These are phyloP conservation scores for Mitragyna speciosa DNA, from an alignment of 257 asterid species.

Conservation along the genomic window DNA sequence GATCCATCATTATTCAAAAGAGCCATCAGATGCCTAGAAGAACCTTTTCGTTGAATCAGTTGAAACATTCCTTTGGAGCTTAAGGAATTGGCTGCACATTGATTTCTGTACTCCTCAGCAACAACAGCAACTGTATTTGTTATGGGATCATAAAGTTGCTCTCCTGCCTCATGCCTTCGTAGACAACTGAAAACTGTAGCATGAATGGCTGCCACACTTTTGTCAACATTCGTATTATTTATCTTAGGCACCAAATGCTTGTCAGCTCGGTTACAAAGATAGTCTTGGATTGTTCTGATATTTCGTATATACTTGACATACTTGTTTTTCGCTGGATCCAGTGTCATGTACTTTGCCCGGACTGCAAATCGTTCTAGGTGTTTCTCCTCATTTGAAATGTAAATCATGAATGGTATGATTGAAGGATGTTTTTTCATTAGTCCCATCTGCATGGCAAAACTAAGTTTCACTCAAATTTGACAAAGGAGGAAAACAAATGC, in stretches of 20 bases:
- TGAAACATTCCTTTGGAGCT: conserved; percentile 98
- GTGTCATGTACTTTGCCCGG: conserved; percentile 98
- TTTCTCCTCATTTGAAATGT: conserved; percentile 88
- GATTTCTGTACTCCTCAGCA: conserved; percentile 93
- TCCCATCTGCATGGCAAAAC: conserved; percentile 77
- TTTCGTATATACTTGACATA: conserved; percentile 89
- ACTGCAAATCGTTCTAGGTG: conserved; percentile 98
- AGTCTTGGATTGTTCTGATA: conserved; percentile 94
- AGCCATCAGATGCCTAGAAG: conserved; percentile 92
- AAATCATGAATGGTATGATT: conserved; percentile 92
- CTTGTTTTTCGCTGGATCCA: conserved; percentile 96
- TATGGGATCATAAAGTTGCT: conserved; percentile 68
- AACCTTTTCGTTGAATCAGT: conserved; percentile 91
- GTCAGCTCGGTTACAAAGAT: conserved; percentile 93
- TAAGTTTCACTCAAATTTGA: conserved; percentile 20
- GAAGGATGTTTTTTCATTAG: conserved; percentile 99
- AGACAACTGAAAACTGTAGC: conserved; percentile 96
- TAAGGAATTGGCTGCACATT: conserved; percentile 84
- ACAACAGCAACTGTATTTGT: conserved; percentile 72
- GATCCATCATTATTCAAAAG: conserved; percentile 89
- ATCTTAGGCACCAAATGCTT: conserved; percentile 96
- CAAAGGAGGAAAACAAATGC: not conserved
- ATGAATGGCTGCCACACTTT: conserved; percentile 93
- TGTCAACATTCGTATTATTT: conserved; percentile 94
- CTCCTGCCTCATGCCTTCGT: conserved; percentile 82